Evolutionary conservation across 2,329 filamentous ascomycete genomes (phyloP).

Genomic region (Epichloe sibirici): DNA sequence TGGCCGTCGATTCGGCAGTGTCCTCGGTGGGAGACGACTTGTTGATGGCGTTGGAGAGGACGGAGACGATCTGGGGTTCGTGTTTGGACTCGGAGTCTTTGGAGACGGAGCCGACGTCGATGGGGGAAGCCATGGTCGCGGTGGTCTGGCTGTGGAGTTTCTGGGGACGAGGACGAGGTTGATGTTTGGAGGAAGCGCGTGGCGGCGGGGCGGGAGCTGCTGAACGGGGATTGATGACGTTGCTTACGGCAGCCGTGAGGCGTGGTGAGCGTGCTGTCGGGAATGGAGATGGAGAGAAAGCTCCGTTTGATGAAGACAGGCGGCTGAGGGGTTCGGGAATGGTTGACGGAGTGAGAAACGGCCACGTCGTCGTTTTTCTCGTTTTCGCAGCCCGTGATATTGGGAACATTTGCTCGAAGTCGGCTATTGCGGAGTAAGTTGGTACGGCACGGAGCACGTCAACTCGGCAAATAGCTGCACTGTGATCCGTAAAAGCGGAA

Average conservation of each 20-base stretch:
- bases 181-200: neutral
- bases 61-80: constrained; percentile 10
- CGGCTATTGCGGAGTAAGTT: no score
- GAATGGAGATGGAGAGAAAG: neutral
- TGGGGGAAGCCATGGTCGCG: constrained; percentile 3
- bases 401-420: neutral
- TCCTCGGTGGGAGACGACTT: constrained; percentile 5
- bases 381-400: neutral
- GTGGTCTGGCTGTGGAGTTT: neutral
- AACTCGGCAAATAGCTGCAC: no score
- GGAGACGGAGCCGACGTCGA: constrained; percentile 3
- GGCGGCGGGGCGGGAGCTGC: neutral
- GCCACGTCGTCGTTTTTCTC: neutral
- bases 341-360: neutral
- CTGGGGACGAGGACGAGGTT: neutral
- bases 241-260: neutral
- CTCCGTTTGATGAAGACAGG: no score
- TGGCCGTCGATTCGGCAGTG: constrained; percentile 12
- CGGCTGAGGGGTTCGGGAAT: no score
- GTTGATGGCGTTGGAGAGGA: constrained; percentile 16
- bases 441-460: neutral
- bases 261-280: neutral
- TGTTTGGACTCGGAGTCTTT: constrained; percentile 3
- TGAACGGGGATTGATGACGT: neutral
- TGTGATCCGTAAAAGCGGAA: neutral